A percentile compares a stretch with the other conserved stretches of the same genome.
phyloP scores from a whole-genome alignment of 2,329 filamentous ascomycete species.

The Aspergillus sp. region DNA sequence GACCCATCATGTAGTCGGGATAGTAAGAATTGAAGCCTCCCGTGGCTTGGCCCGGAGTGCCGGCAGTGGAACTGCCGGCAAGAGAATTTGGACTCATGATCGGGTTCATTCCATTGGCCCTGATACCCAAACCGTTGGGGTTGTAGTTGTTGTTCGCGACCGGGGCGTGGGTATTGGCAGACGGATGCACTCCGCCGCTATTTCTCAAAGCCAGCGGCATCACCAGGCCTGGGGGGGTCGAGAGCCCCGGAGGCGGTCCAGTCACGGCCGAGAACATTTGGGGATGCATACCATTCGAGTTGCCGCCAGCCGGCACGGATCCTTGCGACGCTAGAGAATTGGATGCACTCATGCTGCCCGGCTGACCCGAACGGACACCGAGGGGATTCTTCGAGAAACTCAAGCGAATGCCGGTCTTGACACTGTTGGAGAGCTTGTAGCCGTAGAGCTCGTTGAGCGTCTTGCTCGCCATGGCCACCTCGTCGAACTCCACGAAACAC shows the following conservation, averaged over 20 bases:
- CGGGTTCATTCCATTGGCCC: constrained; percentile 23
- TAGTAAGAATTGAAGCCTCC: constrained; percentile 31
- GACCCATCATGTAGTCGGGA: constrained; percentile 42
- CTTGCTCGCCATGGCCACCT: constrained; percentile 83
- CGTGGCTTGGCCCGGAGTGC: constrained; percentile 20
- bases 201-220: constrained; percentile 27
- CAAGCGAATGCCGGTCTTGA: constrained; percentile 87
- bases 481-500: constrained; percentile 98
- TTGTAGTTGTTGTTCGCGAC: constrained; percentile 25
- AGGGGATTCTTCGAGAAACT: constrained; percentile 97
- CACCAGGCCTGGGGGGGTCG: constrained; percentile 62
- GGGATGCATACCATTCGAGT: constrained; percentile 44
- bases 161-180: constrained; percentile 19
- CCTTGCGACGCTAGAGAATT: constrained; percentile 43
- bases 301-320: constrained; percentile 50
- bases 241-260: constrained; percentile 73
- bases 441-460: constrained; percentile 85
- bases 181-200: constrained; percentile 22
- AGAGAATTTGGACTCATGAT: constrained; percentile 23
- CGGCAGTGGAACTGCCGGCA: constrained; percentile 19
- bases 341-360: constrained; percentile 43
- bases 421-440: constrained; percentile 74
- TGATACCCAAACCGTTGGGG: constrained; percentile 31
- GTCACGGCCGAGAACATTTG: constrained; percentile 59
- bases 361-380: constrained; percentile 74